Conservation (phyloP, 2,329 filamentous ascomycete species). For the Zymoseptoria ardabiliae region DNA sequence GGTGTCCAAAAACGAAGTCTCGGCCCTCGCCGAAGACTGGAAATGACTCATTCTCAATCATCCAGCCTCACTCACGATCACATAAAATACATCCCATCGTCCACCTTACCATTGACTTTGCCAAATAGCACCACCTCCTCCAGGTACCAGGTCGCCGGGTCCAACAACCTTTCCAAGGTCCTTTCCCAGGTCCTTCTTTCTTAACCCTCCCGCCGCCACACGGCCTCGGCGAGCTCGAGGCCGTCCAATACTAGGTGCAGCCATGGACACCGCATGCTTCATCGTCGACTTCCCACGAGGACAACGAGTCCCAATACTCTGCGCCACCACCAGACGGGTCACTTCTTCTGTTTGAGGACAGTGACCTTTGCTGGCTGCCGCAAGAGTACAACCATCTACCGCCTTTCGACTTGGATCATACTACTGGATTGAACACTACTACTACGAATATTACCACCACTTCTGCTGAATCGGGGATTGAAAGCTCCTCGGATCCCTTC, state of each 20-base stretch:
- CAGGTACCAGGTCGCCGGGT: not conserved
- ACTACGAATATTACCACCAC: slow-evolving; percentile 3
- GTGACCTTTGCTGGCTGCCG: not conserved
- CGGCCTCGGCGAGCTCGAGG: slow-evolving; percentile 10
- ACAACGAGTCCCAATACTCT: not conserved
- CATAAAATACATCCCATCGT: not conserved
- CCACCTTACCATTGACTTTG: not conserved
- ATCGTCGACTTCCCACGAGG: not conserved
- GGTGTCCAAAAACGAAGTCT: not conserved
- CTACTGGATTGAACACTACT: not conserved
- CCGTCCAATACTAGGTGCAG: slow-evolving; percentile 7
- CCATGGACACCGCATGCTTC: slow-evolving; percentile 5
- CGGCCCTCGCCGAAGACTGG: not conserved
- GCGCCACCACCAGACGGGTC: not conserved
- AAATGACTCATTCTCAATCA: slow-evolving; percentile 5
- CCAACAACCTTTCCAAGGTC: not conserved
- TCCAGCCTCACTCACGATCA: not conserved
- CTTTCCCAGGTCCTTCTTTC: not conserved
- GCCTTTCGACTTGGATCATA: slow-evolving; percentile 4
- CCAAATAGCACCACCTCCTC: not conserved
- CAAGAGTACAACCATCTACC: slow-evolving; percentile 4
- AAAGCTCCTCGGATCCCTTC: not conserved
- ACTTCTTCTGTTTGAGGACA: slow-evolving; percentile 1
- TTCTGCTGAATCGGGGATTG: not conserved
- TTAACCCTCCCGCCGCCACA: not conserved